Evolutionary conservation across 805 yeast species (phyloP).

Genomic region (Saccharomyces kudriavzevii): DNA sequence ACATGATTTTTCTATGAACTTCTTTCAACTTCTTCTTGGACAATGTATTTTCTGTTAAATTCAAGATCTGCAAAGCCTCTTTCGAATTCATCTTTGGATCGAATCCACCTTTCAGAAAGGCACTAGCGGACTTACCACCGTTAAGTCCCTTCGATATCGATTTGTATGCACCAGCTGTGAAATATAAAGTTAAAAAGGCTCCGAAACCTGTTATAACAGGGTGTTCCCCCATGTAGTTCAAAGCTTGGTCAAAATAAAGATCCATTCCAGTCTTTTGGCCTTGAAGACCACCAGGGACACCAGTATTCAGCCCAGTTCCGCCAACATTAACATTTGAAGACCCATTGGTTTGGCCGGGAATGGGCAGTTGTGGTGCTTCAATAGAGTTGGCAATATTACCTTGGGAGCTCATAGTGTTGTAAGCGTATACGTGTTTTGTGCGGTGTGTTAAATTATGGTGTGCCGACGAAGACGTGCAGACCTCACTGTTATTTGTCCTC

Average conservation of each 20-base stretch:
- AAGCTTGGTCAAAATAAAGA: constrained; percentile 54
- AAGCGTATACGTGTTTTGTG: not conserved
- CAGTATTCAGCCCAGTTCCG: not conserved
- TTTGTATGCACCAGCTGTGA: constrained; percentile 60
- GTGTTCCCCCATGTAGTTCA: constrained; percentile 60
- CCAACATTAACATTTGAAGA: not conserved
- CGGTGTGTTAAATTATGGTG: not conserved
- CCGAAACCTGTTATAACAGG: constrained; percentile 71
- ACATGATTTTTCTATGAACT: constrained; percentile 78
- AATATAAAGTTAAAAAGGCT: constrained; percentile 53
- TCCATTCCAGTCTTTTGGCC: constrained; percentile 35
- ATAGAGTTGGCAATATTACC: constrained; percentile 6
- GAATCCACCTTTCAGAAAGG: constrained; percentile 78
- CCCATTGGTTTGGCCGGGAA: constrained; percentile 18
- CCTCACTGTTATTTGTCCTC: not conserved
- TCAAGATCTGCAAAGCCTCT: constrained; percentile 82
- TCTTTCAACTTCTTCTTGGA: constrained; percentile 67
- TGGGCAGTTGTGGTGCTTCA: constrained; percentile 25
- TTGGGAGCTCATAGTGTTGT: not conserved
- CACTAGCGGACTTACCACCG: constrained; percentile 42
- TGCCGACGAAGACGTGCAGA: not conserved
- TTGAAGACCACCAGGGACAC: constrained; percentile 10
- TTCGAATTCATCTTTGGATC: constrained; percentile 83
- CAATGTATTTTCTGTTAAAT: constrained; percentile 58
- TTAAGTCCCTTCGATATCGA: constrained; percentile 35